Conservation (phyloP, 2,329 filamentous ascomycete species). For the Ceratocystis albifundus region DNA sequence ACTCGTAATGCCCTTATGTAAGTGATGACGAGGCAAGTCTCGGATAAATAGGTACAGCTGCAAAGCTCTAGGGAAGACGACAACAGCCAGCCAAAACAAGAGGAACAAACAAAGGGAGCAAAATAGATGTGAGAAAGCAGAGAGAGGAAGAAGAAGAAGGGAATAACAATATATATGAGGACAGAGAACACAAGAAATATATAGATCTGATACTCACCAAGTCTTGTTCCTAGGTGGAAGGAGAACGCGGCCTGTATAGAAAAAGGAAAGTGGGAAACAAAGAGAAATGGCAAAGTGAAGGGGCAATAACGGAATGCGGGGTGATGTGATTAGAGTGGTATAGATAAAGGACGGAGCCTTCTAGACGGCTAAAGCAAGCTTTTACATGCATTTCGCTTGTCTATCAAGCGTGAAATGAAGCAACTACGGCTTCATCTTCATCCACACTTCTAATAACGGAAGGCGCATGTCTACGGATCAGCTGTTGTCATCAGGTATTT, state of each 20-base stretch:
- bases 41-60: not conserved
- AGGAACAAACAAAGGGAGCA: not conserved
- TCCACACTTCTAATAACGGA: not conserved
- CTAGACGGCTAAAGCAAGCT: not conserved
- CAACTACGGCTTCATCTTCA: constrained; percentile 1
- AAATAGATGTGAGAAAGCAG: not conserved
- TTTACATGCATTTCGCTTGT: not conserved
- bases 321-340: not conserved
- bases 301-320: not conserved
- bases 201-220: not conserved
- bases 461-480: not conserved
- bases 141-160: not conserved
- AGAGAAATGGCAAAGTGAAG: constrained; percentile 11
- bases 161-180: too few relatives aligned
- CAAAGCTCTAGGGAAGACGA: too few relatives aligned
- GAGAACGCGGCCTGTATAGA: not conserved
- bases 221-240: not conserved
- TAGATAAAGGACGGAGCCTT: not conserved
- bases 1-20: constrained; percentile 12
- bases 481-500: not conserved
- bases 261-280: not conserved
- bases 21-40: constrained; percentile 15
- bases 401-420: constrained; percentile 9
- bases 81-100: not conserved
- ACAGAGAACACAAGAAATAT: not conserved